Evolutionary conservation across 164 flowering plant genomes (phyloP), one percentile per base, ranked within the genome.

Genomic region (Buxus sempervirens): DNA sequence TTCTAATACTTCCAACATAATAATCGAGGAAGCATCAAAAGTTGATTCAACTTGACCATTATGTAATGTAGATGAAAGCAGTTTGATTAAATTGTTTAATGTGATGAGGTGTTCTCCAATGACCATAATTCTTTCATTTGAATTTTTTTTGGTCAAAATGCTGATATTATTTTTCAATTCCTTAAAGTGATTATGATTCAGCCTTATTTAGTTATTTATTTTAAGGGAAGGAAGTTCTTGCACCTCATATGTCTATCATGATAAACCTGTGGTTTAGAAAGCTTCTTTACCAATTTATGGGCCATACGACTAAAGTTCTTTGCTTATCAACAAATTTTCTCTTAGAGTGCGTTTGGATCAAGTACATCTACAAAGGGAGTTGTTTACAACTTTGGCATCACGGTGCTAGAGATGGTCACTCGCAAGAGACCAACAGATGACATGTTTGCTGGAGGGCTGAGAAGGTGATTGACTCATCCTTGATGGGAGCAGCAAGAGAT

Each of bases 321-420:
- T 58, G 20, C n/a, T 1, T 55, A 22, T 21, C 8, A 9, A 55
- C 18, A 12, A 21, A 9, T 2, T 15, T 41, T 62, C 49, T 56
- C 22, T 54, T 48, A 82, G 85, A 84, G 54, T 82, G 82, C 53
- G 6, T 79, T 62, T 64, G 88, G 87, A 56, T 65, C 82, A 14
- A 72, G 25, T 60, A 69, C 78, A 23, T 81, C 86, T 0, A 80
- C 82, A 22, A 80, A 79, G 62, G 90, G 87, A 27, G 86, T 84
- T 49, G 86, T 84, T 23, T 84, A 84, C 76, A 86, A 87, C 75
- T 86, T 84, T 57, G 86, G 90, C 5, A 73, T 84, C n/a, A 59
- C 82, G 26, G 83, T 86, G 28, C 82, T 86, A 1, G 88, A 86
- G 80, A 82, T 83, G 79, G 80, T 86, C 63, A 84, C 86, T 5